Base-by-base conservation (phyloP, 2,329 filamentous ascomycete species). In the Boeremia lycopersici region DNA sequence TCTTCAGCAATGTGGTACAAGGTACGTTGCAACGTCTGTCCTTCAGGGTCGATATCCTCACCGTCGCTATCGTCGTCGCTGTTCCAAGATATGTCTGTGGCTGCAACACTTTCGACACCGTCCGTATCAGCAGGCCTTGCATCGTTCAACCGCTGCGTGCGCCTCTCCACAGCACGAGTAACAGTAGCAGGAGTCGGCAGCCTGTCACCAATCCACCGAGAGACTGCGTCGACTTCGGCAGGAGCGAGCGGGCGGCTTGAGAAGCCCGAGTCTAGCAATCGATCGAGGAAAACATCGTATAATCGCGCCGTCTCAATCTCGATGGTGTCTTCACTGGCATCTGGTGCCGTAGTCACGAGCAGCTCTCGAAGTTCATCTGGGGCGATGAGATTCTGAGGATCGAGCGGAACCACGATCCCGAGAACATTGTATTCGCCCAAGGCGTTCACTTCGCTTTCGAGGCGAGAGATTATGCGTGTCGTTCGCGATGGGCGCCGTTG, bases 1-100 rank as follows among this genome's bases (percentile, higher is more conserved):
- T 98, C 92, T 74, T 97, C 93, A 0, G 93, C 96, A 41, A 98
- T 96, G 54, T 93, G 86, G 71, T 96, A 98, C 1, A 98, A 81
- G 2, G 97, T 81, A 58, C 87, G 90, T 40, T 96, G 88, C 43
- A 96, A 86, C 56, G 92, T 93, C 68, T 95, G 90, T 6, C 90
- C 90, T 55, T 82, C 79, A 62, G 51, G 74, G 65, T 60, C 76
- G 63, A 56, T 70, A 60, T 40, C 59, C 10, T 74, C 69, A 31
- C 79, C 78, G 73, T 81, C 66, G 74, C 77, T 63, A 36, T 71
- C 65, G 1, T 72, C 64, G 11, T 71, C 68, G 50, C 65, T 69
- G 46, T 52, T 53, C 59, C 63, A 65, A 4, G 70, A 74, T 11
- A 67, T 44, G 13, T 73, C 71, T 13, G 59, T 76, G 69, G 57